Evolutionary conservation across 192 early-diverging fungal species (phyloP), one percentile per base, ranked within the genome.

Genomic region (Linnemannia zychae): DNA sequence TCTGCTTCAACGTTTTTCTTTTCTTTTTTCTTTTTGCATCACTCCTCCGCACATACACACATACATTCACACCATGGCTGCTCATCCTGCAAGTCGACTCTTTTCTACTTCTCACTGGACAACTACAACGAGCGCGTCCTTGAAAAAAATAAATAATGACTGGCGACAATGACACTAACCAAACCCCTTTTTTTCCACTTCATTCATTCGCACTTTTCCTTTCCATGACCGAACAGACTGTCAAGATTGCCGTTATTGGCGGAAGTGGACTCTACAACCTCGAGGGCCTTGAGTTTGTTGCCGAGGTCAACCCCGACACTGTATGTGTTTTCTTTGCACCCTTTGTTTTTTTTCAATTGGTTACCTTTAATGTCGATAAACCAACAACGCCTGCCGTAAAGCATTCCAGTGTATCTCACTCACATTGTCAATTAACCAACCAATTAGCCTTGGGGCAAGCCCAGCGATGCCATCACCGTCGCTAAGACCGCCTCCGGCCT

Each of bases 241-340:
- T 97, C 74, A 91, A 94, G 77, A 95, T 99, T 81, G 98, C 93
- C 70, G 89, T 99, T 75, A 99, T 99, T 75, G 99, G 99, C 53
- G 99, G 99, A 33, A 96, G 96, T 31, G 97, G 97, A 67, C 95
- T 98, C 70, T 98, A 99, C 90, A 81, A 94, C 53, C 93, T 99
- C 71, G 95, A 97, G 68, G 91, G 93, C 60, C 91, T 98, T 63
- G 89, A 92, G 75, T 87, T 96, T 7, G 87, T 98, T 48, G 92
- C 94, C 79, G 96, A 97, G 88, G 89, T 96, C 67, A 92, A 95
- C 87, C 95, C 97, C 18, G 88, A 94, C 63, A 99, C 99, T 33
- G 96, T 94, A 90, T 75, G 90, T 24, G 11, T 22, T 37, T 48
- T 44, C 4, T 6, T 46, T 48, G 17, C 36, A 17, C 34, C 37